phyloP scores from a whole-genome alignment of 169 alveolate genomes.

The Babesia divergens region DNA sequence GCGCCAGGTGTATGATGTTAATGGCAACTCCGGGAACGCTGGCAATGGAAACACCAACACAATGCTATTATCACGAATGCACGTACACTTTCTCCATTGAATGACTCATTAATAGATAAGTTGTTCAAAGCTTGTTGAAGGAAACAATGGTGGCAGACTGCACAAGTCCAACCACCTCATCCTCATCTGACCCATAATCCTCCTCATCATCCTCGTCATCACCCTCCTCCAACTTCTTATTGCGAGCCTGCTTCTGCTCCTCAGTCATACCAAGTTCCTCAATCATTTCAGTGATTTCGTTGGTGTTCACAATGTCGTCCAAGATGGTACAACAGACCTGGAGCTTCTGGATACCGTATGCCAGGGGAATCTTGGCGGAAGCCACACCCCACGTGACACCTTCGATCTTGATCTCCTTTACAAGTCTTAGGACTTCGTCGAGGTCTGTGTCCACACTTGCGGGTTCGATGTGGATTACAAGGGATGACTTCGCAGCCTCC shows the following conservation, averaged over 20 bases:
- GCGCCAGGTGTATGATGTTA: no score
- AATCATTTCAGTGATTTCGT: constrained; percentile 74
- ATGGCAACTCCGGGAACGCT: no score
- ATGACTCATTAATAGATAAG: no score
- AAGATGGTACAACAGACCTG: constrained; percentile 82
- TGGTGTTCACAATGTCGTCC: constrained; percentile 81
- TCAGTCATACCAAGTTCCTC: constrained; percentile 80
- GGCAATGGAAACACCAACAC: no score
- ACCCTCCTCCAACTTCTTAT: constrained; percentile 57
- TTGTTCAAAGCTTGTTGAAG: constrained; percentile 81
- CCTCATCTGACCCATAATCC: constrained; percentile 43
- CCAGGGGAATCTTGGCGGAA: constrained; percentile 80
- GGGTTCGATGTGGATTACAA: constrained; percentile 82
- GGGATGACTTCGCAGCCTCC: constrained; percentile 74
- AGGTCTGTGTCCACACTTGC: constrained; percentile 75
- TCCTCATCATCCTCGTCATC: constrained; percentile 69
- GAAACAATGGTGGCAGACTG: constrained; percentile 85
- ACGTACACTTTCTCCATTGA: no score
- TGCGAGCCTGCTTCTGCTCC: constrained; percentile 67
- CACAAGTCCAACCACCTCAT: constrained; percentile 77
- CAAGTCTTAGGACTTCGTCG: constrained; percentile 75
- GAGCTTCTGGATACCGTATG: constrained; percentile 80
- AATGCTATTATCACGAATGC: no score
- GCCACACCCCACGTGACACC: constrained; percentile 85
- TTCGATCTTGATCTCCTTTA: constrained; percentile 73